phyloP scores from a whole-genome alignment of 306 rosid species.

The Malus sylvestris region DNA sequence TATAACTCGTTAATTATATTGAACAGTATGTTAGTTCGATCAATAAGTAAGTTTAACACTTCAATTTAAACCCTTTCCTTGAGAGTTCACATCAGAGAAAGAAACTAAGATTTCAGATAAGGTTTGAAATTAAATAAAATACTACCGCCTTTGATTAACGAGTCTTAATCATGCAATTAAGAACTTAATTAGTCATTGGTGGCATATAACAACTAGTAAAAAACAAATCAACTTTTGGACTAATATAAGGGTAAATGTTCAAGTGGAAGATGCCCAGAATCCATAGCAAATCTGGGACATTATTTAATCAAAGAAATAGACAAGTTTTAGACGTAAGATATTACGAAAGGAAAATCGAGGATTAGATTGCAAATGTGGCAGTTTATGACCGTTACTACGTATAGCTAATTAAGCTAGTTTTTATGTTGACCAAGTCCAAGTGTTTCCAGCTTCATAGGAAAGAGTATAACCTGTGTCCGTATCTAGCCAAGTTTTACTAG shows the following conservation, averaged over 20 bases:
- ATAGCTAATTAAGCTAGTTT: not conserved
- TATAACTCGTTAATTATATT: too few species aligned
- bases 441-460: not conserved
- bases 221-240: not conserved
- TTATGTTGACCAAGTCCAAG: not conserved
- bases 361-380: not conserved
- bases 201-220: not conserved
- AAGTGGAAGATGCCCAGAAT: not conserved
- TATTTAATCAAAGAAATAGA: not conserved
- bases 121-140: not conserved
- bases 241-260: not conserved
- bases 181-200: not conserved
- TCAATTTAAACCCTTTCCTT: not conserved
- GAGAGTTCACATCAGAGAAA: slow-evolving; percentile 1
- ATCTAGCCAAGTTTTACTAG: not conserved
- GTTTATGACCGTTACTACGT: not conserved
- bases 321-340: not conserved
- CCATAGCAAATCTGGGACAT: slow-evolving; percentile 6
- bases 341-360: not conserved
- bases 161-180: slow-evolving; percentile 3
- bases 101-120: not conserved
- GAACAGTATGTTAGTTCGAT: not conserved
- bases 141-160: not conserved
- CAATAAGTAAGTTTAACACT: not conserved
- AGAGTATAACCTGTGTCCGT: not conserved